These are phyloP conservation scores for Dactylella cylindrospora DNA, from an alignment of 2,329 filamentous ascomycete genomes.

Conservation along the genomic window DNA sequence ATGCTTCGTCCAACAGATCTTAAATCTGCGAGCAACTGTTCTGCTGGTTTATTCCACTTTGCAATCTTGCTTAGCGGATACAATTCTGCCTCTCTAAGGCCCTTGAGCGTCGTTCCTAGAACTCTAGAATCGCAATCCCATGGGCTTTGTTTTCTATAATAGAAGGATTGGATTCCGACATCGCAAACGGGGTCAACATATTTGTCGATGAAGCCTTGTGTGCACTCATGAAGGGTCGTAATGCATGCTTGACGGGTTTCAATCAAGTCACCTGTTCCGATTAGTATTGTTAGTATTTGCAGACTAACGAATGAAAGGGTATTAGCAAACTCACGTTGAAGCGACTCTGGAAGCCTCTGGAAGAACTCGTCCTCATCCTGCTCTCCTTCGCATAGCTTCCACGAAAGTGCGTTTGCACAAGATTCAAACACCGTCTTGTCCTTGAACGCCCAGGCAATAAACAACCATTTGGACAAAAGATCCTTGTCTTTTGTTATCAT, in stretches of 20 bases:
- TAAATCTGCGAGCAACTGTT: constrained; percentile 25
- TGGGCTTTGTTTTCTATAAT: constrained; percentile 42
- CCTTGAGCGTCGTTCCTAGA: constrained; percentile 38
- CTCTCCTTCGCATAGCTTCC: constrained; percentile 39
- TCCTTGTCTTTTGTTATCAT: constrained; percentile 42
- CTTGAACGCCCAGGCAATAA: constrained; percentile 42
- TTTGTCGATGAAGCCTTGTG: constrained; percentile 41
- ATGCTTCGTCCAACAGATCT: constrained; percentile 30
- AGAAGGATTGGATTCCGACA: constrained; percentile 39
- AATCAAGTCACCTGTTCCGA: constrained; percentile 22
- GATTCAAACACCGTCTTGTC: constrained; percentile 30
- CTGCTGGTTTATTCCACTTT: constrained; percentile 34
- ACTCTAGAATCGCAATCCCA: constrained; percentile 41
- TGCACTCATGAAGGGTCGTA: constrained; percentile 34
- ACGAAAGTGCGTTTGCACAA: constrained; percentile 34
- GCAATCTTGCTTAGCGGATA: constrained; percentile 39
- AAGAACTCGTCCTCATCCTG: constrained; percentile 44
- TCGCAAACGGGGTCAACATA: constrained; percentile 40
- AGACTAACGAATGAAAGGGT: neutral
- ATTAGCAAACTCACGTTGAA: constrained; percentile 20
- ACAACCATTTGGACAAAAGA: constrained; percentile 39
- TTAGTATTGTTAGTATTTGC: neutral
- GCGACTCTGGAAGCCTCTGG: constrained; percentile 37
- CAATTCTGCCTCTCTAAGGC: constrained; percentile 35
- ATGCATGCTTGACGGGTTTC: constrained; percentile 32